Conservation (phyloP, 108 stramenopile genomes). For the Nitzschia inconspicua region DNA sequence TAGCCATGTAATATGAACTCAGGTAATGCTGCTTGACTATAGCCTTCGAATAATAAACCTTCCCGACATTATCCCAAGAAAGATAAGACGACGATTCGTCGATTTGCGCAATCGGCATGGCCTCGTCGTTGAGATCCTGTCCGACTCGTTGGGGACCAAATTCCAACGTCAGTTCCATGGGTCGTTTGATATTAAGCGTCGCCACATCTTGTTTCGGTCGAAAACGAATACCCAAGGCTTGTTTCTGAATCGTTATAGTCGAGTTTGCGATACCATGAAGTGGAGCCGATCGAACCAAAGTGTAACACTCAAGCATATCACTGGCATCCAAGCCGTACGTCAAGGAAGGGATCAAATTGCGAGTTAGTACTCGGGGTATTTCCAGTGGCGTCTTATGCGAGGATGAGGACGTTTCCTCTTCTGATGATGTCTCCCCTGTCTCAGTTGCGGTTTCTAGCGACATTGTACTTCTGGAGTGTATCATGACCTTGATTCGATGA, state of each 20-base stretch:
- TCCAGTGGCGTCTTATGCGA: neutral
- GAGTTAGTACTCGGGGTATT: conserved; percentile 39
- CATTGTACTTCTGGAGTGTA: too few species aligned
- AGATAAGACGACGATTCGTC: conserved; percentile 26
- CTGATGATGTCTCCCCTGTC: too few species aligned
- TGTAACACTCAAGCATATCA: conserved; percentile 79
- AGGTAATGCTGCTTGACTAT: conserved; percentile 40
- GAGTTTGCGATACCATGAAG: conserved; percentile 47
- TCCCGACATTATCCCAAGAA: conserved; percentile 73
- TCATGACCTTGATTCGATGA: too few species aligned
- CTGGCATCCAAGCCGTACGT: conserved; percentile 72
- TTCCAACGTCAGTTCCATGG: conserved; percentile 75
- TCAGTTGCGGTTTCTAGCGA: too few species aligned
- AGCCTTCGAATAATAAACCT: conserved; percentile 61
- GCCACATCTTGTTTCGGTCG: conserved; percentile 47
- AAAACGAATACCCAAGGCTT: conserved; percentile 69
- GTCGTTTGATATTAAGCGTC: conserved; percentile 32
- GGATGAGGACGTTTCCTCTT: neutral
- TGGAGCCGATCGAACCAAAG: conserved; percentile 54
- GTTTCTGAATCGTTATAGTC: conserved; percentile 57
- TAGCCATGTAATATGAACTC: conserved; percentile 77
- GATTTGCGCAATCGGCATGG: conserved; percentile 52
- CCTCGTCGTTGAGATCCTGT: conserved; percentile 38
- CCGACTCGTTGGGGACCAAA: conserved; percentile 79
- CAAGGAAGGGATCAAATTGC: conserved; percentile 36